Percentiles rank a stretch among this genome's conserved stretches.
Conservation (phyloP, 1,284 basidiomycete genomes). For the Sphagnurus paluster region DNA sequence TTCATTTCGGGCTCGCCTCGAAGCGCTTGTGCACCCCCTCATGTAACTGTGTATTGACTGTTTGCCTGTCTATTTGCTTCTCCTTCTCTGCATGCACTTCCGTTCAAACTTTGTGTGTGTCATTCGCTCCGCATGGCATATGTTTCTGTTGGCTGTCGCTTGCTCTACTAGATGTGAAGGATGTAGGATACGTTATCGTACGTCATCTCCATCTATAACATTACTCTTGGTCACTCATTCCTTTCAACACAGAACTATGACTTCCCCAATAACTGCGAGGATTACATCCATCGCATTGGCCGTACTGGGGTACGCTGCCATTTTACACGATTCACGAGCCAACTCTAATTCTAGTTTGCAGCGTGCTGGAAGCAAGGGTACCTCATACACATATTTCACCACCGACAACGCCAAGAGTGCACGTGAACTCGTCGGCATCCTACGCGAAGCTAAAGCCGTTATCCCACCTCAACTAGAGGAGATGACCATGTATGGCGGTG, state of each 20-base stretch:
- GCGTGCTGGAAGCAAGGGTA: constrained; percentile 89
- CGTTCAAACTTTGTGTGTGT: constrained; percentile 36
- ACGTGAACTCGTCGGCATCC: constrained; percentile 86
- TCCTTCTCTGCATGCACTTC: constrained; percentile 23
- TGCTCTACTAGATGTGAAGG: constrained; percentile 81
- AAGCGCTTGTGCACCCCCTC: constrained; percentile 53
- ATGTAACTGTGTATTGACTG: constrained; percentile 55
- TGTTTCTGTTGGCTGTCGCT: constrained; percentile 34
- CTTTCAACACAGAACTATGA: constrained; percentile 77
- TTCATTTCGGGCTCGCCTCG: constrained; percentile 34
- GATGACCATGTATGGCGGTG: constrained; percentile 87
- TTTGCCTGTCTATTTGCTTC: constrained; percentile 23
- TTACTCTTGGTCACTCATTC: constrained; percentile 21
- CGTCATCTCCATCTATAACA: constrained; percentile 33
- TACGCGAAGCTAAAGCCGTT: constrained; percentile 88
- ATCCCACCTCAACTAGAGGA: constrained; percentile 92
- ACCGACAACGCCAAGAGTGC: constrained; percentile 94
- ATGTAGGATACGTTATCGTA: constrained; percentile 90
- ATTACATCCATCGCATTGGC: constrained; percentile 93
- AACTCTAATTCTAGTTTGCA: constrained; percentile 28
- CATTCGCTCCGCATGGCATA: constrained; percentile 28
- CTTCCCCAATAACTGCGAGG: constrained; percentile 96
- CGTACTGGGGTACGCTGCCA: constrained; percentile 71
- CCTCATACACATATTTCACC: constrained; percentile 96
- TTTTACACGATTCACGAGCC: background rate